Evolutionary conservation across 2,329 filamentous ascomycete species (phyloP).

Genomic region (Paraconiothyrium brasiliense): DNA sequence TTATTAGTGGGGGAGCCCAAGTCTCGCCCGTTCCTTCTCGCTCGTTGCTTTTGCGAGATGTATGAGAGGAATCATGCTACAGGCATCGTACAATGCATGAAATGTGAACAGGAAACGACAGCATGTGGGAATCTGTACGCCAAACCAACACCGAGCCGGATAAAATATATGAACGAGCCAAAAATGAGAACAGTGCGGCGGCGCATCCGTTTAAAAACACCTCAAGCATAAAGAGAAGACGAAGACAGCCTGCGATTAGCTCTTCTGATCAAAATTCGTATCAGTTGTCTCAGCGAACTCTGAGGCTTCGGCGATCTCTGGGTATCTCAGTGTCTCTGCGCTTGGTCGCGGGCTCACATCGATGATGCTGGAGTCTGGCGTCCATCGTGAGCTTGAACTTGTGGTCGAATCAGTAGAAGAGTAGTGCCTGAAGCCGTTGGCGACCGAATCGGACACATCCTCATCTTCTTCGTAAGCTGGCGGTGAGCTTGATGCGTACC

Average conservation of each 20-base stretch:
- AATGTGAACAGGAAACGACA: neutral
- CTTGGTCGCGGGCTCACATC: conserved; percentile 51
- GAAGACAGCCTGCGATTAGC: conserved; percentile 10
- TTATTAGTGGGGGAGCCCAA: conserved; percentile 12
- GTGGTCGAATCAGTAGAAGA: conserved; percentile 35
- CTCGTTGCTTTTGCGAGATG: neutral
- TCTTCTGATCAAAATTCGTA: conserved; percentile 30
- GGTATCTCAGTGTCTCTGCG: conserved; percentile 47
- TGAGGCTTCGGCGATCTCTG: neutral
- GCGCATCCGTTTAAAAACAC: neutral
- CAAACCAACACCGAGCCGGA: conserved; percentile 8
- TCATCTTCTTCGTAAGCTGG: conserved; percentile 55
- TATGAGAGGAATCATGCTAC: conserved; percentile 12
- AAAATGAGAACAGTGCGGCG: neutral
- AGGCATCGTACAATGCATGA: conserved; percentile 22
- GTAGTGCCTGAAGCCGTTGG: conserved; percentile 55
- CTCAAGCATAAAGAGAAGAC: neutral
- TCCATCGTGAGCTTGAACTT: conserved; percentile 42
- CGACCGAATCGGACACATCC: conserved; percentile 49
- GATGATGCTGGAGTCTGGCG: conserved; percentile 50
- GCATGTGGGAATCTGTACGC: conserved; percentile 2
- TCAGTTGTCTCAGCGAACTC: conserved; percentile 29
- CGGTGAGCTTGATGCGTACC: conserved; percentile 52
- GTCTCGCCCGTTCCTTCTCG: neutral
- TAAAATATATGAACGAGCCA: neutral